Base-by-base conservation (phyloP, 1,284 basidiomycete species). In the Apiotrichum domesticum region DNA sequence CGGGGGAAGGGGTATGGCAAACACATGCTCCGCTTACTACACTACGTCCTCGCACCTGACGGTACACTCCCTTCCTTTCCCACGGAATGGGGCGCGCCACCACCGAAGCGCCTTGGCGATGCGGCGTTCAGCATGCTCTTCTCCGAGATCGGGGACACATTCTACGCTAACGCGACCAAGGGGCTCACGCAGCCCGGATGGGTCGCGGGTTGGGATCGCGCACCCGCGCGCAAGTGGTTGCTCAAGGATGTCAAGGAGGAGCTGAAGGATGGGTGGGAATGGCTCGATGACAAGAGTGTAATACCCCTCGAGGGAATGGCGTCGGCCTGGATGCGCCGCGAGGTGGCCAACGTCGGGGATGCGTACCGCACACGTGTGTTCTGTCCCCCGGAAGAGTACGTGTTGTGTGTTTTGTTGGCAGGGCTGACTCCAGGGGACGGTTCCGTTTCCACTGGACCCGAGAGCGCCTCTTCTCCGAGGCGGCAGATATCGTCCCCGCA, bases 1-100 rank as follows among this genome's bases (percentile, higher is more conserved):
- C 65, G 62, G n/a, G 65, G 59, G 3, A 61, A 66, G 10, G 70
- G 71, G 1, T 72, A 68, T 53, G 70, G 70, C 2, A 64, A 61
- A 15, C 69, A 67, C 56, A 47, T 73, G 41, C 59, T 72, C 11
- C 60, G 58, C 7, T 58, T 71, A 29, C 61, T 74, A 13, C 71
- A 74, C 54, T 68, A 69, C 46, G 48, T 57, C 21, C 52, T 69
- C 6, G 63, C 59, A 15, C 44, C 57, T 13, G 46, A 46, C 14
- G 44, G 50, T 6, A n/a, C 33, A 40, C 53, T 68, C 3, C 63
- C 65, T 6, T 54, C 61, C 34, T 66, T 67, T 39, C 69, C 70
- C 2, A 34, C 46, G 5, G 39, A 40, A 7, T 71, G 66, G 66
- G 67, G 66, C 8, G 47, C 50, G 2, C 58, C 61, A 9, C 67